phyloP scores from a whole-genome alignment of 306 rosid species.

The Cucurbita argyrosperma region DNA sequence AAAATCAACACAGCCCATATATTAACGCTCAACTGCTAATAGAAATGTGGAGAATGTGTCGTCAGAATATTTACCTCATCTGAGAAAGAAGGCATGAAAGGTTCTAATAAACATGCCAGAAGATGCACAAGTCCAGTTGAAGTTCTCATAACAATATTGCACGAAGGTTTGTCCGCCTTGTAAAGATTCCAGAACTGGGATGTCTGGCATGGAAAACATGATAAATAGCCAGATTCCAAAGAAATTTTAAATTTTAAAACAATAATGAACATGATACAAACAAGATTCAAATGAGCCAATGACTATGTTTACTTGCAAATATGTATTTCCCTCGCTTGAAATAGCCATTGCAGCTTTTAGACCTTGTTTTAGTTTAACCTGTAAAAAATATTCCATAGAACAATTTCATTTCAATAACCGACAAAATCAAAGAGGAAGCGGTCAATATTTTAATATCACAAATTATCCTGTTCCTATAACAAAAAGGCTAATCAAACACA shows the following conservation, averaged over 20 bases:
- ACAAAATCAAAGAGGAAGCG: neutral
- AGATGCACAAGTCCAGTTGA: conserved; percentile 75
- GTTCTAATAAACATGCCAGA: conserved; percentile 80
- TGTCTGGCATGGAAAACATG: conserved; percentile 31
- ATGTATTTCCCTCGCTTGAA: conserved; percentile 76
- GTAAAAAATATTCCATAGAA: neutral
- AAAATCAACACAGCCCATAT: no score
- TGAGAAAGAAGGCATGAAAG: conserved; percentile 84
- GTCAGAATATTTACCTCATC: conserved; percentile 36
- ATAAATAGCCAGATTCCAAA: neutral
- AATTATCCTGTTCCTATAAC: neutral
- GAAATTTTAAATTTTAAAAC: neutral
- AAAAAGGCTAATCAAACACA: neutral
- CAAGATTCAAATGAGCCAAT: neutral
- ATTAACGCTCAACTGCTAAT: neutral
- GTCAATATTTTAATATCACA: neutral
- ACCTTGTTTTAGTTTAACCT: conserved; percentile 96
- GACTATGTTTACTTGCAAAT: conserved; percentile 57
- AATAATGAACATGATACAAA: neutral
- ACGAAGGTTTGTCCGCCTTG: conserved; percentile 60
- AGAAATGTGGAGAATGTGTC: neutral
- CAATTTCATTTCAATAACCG: neutral
- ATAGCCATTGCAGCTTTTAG: conserved; percentile 76
- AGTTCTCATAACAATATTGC: conserved; percentile 71
- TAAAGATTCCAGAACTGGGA: conserved; percentile 80